Conservation (phyloP, 345 rosid species). For the Rhodamnia rubescens region DNA sequence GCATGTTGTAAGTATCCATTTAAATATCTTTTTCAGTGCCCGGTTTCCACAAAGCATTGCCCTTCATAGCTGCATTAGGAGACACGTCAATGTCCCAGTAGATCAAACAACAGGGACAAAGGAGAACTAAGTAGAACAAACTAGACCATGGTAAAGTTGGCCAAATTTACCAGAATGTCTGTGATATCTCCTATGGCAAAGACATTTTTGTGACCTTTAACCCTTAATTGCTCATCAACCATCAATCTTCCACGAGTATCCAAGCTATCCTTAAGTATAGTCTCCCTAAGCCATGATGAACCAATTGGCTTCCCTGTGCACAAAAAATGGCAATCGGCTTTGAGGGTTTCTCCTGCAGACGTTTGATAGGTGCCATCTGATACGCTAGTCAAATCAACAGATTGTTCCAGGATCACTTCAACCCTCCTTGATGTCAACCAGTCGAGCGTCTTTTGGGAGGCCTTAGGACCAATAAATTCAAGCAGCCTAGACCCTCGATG, state of each 20-base stretch:
- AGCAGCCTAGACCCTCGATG: constrained; percentile 55
- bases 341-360: constrained; percentile 20
- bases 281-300: constrained; percentile 42
- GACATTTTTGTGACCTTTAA: constrained; percentile 25
- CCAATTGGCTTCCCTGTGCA: constrained; percentile 44
- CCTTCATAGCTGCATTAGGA: no score
- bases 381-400: constrained; percentile 8
- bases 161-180: constrained; percentile 27
- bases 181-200: constrained; percentile 57
- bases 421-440: constrained; percentile 53
- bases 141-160: neutral
- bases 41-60: no score
- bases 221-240: constrained; percentile 45
- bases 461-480: constrained; percentile 50
- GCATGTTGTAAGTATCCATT: no score
- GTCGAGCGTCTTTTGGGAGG: constrained; percentile 33
- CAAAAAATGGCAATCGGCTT: constrained; percentile 51
- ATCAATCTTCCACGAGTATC: constrained; percentile 36
- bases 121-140: neutral
- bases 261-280: constrained; percentile 18
- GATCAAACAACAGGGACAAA: neutral
- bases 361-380: constrained; percentile 16
- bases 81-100: neutral
- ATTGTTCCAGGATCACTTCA: constrained; percentile 26
- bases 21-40: no score